phyloP scores from a whole-genome alignment of 2,329 filamentous ascomycete species.

The Sordariomycetes sp. region DNA sequence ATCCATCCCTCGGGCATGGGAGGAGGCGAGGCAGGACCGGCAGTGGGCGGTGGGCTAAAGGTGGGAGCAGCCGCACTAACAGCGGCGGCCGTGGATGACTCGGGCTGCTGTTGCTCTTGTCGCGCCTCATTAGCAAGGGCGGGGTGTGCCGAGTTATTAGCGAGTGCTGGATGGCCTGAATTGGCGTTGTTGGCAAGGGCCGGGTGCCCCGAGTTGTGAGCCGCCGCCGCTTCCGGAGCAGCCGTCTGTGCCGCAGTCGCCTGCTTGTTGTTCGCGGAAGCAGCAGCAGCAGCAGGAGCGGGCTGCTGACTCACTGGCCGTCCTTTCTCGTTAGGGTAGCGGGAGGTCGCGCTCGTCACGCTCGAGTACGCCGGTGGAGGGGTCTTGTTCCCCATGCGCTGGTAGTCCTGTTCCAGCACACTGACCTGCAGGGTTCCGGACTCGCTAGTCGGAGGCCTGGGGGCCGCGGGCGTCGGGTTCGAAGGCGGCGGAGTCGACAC shows the following conservation, averaged over 20 bases:
- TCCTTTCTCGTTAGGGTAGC: conserved; percentile 70
- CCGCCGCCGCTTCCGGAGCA: background rate
- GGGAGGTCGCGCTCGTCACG: conserved; percentile 43
- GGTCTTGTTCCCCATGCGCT: conserved; percentile 69
- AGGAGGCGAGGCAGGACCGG: conserved; percentile 72
- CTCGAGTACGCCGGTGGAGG: conserved; percentile 95
- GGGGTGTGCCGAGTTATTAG: conserved; percentile 77
- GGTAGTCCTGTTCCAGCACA: conserved; percentile 77
- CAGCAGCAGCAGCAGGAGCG: conserved; percentile 23
- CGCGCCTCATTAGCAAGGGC: conserved; percentile 81
- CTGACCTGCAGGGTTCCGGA: conserved; percentile 43
- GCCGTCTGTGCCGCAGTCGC: background rate
- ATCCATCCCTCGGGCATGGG: conserved; percentile 98
- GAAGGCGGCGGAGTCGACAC: conserved; percentile 44
- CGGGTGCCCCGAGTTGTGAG: conserved; percentile 56
- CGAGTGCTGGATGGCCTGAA: conserved; percentile 77
- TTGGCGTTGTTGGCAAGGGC: conserved; percentile 75
- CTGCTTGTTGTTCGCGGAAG: conserved; percentile 27
- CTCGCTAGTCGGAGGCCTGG: conserved; percentile 18
- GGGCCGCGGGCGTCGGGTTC: conserved; percentile 15
- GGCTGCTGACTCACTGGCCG: background rate
- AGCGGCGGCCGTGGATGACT: background rate
- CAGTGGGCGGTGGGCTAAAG: conserved; percentile 8
- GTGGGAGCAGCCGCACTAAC: background rate
- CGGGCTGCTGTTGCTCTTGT: conserved; percentile 19